phyloP scores from a whole-genome alignment of 2,329 filamentous ascomycete genomes.

The Diaporthe caulivora region DNA sequence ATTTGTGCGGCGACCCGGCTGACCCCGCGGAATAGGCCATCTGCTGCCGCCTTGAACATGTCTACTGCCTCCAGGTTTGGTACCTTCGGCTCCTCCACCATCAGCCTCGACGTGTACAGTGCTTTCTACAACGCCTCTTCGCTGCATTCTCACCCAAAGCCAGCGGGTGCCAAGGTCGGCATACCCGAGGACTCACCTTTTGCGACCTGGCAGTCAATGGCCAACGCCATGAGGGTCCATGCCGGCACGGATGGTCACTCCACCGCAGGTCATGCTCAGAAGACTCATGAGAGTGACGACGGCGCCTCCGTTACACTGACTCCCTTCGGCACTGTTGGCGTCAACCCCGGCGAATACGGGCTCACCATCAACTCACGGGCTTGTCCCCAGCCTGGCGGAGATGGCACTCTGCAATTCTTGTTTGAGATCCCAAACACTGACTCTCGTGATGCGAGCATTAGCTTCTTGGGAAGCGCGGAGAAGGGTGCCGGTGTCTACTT shows the following conservation, averaged over 20 bases:
- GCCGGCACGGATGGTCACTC: not conserved
- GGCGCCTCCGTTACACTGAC: conserved; percentile 20
- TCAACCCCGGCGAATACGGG: conserved; percentile 38
- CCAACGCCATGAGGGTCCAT: conserved; percentile 28
- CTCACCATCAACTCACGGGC: conserved; percentile 38
- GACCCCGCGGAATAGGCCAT: conserved; percentile 11
- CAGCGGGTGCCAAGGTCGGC: conserved; percentile 18
- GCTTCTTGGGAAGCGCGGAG: conserved; percentile 31
- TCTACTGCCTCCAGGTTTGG: conserved; percentile 19
- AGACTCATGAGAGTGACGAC: conserved; percentile 20
- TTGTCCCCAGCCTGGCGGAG: conserved; percentile 23
- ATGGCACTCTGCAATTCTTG: conserved; percentile 31
- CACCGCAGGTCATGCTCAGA: not conserved
- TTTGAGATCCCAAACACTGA: conserved; percentile 39
- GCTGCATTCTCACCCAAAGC: not conserved
- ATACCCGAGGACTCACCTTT: conserved; percentile 31
- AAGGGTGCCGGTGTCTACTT: conserved; percentile 37
- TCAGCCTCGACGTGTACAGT: conserved; percentile 40
- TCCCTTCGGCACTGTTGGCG: conserved; percentile 36
- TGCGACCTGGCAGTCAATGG: conserved; percentile 39
- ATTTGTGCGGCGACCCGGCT: not conserved
- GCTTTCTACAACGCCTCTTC: conserved; percentile 37
- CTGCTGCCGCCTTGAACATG: conserved; percentile 17
- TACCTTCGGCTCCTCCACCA: not conserved
- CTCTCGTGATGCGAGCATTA: conserved; percentile 37